A percentile compares a stretch with the other conserved stretches of the same genome.
Evolutionary conservation across 2,329 filamentous ascomycete genomes (phyloP).

Genomic region (Diaporthe ilicicola): DNA sequence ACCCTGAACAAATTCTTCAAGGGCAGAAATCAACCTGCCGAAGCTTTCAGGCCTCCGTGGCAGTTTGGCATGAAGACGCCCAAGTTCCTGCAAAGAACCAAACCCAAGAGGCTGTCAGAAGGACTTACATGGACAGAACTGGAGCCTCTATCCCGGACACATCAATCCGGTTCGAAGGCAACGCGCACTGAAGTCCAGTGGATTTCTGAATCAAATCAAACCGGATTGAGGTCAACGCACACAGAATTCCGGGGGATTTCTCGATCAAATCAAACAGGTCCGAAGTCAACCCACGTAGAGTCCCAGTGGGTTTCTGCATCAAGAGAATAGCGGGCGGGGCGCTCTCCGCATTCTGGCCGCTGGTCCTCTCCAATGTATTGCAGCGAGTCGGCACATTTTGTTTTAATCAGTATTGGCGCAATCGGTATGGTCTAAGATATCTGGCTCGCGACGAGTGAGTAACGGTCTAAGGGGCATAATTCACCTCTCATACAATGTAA

Average conservation of each 20-base stretch:
- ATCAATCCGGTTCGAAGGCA: background rate
- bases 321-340: background rate
- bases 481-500: too few relatives aligned
- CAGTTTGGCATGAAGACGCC: conserved; percentile 12
- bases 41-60: background rate
- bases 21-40: conserved; percentile 3
- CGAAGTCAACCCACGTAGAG: background rate
- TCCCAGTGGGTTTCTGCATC: background rate
- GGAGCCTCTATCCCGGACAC: conserved; percentile 1
- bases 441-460: too few relatives aligned
- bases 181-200: background rate
- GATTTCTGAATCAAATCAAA: background rate
- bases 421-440: too few relatives aligned
- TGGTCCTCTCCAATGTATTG: conserved; percentile 50
- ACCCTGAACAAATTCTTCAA: conserved; percentile 15
- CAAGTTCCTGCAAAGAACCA: conserved; percentile 6
- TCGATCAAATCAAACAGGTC: too few relatives aligned
- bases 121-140: background rate
- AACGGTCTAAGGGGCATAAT: too few relatives aligned
- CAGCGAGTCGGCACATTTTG: conserved; percentile 48
- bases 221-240: background rate
- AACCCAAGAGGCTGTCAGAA: background rate
- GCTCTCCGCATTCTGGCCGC: conserved; percentile 45
- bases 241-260: background rate
- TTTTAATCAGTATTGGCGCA: conserved; percentile 48